Evolutionary conservation across 2,329 filamentous ascomycete species (phyloP).

Genomic region (Phaeomoniella chlamydospora): DNA sequence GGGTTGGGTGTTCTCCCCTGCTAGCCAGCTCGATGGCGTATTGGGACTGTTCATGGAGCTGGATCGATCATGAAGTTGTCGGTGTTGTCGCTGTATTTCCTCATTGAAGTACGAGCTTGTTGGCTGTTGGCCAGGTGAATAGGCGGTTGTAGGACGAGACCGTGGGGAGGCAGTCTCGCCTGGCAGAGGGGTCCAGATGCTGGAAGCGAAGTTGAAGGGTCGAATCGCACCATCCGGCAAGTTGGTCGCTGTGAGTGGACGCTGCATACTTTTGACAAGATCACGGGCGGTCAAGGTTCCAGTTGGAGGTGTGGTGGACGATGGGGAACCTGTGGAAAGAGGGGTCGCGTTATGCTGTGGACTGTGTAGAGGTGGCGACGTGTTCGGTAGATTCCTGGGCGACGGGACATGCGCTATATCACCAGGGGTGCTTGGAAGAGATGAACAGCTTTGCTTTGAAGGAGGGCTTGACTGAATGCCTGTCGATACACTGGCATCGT

Average conservation of each 20-base stretch:
- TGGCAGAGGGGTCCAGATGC: constrained; percentile 29
- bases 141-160: constrained; percentile 16
- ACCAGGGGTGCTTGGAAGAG: no score
- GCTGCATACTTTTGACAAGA: constrained; percentile 7
- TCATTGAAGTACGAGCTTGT: constrained; percentile 16
- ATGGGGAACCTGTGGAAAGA: no score
- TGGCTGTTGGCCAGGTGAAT: constrained; percentile 12
- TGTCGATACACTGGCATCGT: no score
- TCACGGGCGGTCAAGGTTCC: constrained; percentile 7
- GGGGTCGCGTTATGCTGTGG: no score
- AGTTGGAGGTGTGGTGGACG: no score
- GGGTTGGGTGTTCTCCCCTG: constrained; percentile 6
- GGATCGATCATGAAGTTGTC: constrained; percentile 2
- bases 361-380: no score
- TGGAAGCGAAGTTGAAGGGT: constrained; percentile 20
- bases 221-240: constrained; percentile 4
- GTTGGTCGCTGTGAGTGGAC: constrained; percentile 4
- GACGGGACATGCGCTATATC: no score
- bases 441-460: no score
- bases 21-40: neutral
- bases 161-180: constrained; percentile 24
- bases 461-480: no score
- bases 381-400: no score
- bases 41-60: constrained; percentile 6
- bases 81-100: constrained; percentile 13